Percentiles rank a stretch among this genome's conserved stretches.
Conservation (phyloP, 108 stramenopile species). For the Nannochloropsis gaditana region DNA sequence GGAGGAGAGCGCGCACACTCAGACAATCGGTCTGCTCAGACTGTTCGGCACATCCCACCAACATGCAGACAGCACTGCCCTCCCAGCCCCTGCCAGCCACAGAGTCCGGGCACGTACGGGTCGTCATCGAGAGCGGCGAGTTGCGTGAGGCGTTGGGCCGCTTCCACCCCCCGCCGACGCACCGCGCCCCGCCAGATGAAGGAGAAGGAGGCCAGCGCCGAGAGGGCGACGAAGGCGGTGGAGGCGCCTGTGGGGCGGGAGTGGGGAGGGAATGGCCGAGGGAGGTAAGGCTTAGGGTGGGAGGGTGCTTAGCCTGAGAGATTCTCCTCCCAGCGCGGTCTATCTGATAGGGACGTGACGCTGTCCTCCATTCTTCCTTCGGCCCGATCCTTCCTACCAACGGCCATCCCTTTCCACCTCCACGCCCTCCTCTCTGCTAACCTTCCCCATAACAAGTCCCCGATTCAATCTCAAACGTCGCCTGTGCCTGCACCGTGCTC, state of each 20-base stretch:
- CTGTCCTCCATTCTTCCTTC: neutral
- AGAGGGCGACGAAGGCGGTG: neutral
- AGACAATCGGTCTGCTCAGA: no score
- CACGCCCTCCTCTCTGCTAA: neutral
- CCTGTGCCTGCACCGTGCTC: no score
- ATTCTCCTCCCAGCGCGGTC: no score
- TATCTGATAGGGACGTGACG: neutral
- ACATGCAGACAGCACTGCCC: no score
- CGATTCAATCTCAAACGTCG: no score
- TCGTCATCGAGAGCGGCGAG: neutral
- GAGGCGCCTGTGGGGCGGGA: neutral
- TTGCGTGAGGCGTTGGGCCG: neutral
- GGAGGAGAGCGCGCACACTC: no score
- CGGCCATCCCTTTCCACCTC: neutral
- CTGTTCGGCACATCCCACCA: no score
- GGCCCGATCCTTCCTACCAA: neutral
- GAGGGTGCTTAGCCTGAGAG: no score
- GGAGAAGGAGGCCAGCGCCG: neutral
- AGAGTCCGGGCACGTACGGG: neutral
- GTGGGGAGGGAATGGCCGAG: neutral
- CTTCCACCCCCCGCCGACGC: constrained; percentile 13
- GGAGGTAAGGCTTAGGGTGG: neutral
- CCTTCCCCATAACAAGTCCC: neutral
- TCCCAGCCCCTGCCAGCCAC: no score
- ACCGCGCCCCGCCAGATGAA: neutral